Evolutionary conservation across 164 flowering plant genomes (phyloP).

Genomic region (Chimonanthus praecox): DNA sequence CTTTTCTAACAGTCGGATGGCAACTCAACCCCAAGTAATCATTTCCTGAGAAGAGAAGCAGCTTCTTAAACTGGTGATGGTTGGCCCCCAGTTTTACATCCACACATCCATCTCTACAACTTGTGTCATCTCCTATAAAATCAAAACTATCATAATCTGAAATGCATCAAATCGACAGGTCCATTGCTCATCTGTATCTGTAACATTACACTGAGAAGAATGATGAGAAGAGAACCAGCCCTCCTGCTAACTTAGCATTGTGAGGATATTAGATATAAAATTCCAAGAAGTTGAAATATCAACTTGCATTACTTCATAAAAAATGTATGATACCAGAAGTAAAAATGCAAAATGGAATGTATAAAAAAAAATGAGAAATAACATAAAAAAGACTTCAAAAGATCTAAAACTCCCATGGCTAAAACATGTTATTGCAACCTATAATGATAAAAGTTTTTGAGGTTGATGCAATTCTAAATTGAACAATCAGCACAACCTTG

Average conservation of each 20-base stretch:
- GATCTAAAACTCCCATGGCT: background rate
- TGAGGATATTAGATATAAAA: background rate
- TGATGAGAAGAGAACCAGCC: slow-evolving; percentile 2
- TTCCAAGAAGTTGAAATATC: background rate
- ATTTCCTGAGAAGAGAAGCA: slow-evolving; percentile 86
- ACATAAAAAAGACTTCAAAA: background rate
- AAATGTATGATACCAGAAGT: background rate
- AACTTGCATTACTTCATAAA: background rate
- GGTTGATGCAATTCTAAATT: background rate
- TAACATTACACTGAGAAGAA: background rate
- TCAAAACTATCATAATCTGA: slow-evolving; percentile 14
- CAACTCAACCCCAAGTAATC: slow-evolving; percentile 93
- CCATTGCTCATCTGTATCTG: slow-evolving; percentile 3
- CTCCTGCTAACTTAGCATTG: background rate
- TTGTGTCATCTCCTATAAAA: slow-evolving; percentile 49
- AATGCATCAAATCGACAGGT: background rate
- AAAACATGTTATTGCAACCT: background rate
- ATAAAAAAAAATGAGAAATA: background rate
- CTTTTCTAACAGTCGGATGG: slow-evolving; percentile 68
- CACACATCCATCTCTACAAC: slow-evolving; percentile 10
- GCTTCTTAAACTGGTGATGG: slow-evolving; percentile 31
- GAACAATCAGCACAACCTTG: background rate
- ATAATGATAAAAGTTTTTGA: background rate
- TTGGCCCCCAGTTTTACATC: slow-evolving; percentile 12
- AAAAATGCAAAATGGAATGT: background rate